Conservation (phyloP, 192 early-diverging fungal genomes). For the Helicostylum pulchrum region DNA sequence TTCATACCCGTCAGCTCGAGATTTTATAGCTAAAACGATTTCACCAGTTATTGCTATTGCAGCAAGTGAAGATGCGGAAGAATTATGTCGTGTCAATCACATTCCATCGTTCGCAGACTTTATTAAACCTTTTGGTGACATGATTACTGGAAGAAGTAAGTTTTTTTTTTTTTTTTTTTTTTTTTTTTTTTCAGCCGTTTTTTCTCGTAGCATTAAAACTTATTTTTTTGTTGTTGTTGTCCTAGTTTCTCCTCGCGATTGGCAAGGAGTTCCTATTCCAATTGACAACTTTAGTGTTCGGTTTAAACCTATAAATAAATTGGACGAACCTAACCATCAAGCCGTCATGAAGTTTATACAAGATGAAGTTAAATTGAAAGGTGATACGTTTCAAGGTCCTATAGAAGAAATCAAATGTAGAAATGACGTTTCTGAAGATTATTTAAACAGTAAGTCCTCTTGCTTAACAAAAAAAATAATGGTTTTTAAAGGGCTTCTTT, state of each 20-base stretch:
- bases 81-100: slow-evolving; percentile 55
- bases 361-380: slow-evolving; percentile 40
- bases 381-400: slow-evolving; percentile 10
- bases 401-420: slow-evolving; percentile 18
- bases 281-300: slow-evolving; percentile 66
- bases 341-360: slow-evolving; percentile 46
- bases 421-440: slow-evolving; percentile 46
- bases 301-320: slow-evolving; percentile 52
- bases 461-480: no score
- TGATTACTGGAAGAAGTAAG: slow-evolving; percentile 60
- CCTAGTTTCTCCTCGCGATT: slow-evolving; percentile 56
- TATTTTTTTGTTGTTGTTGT: slow-evolving; percentile 26
- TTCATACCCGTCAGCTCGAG: slow-evolving; percentile 27
- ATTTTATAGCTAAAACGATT: slow-evolving; percentile 50
- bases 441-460: slow-evolving; percentile 41
- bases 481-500: no score
- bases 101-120: slow-evolving; percentile 58
- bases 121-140: slow-evolving; percentile 67
- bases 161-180: not conserved
- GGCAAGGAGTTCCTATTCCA: slow-evolving; percentile 52
- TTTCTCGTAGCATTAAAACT: not conserved
- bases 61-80: slow-evolving; percentile 60
- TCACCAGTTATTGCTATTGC: slow-evolving; percentile 66
- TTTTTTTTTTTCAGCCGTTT: not conserved
- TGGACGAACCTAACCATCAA: slow-evolving; percentile 52